Evolutionary conservation across 208 protist genomes (phyloP), one percentile per base, ranked within the genome.

Genomic region (Crithidia thermophila): DNA sequence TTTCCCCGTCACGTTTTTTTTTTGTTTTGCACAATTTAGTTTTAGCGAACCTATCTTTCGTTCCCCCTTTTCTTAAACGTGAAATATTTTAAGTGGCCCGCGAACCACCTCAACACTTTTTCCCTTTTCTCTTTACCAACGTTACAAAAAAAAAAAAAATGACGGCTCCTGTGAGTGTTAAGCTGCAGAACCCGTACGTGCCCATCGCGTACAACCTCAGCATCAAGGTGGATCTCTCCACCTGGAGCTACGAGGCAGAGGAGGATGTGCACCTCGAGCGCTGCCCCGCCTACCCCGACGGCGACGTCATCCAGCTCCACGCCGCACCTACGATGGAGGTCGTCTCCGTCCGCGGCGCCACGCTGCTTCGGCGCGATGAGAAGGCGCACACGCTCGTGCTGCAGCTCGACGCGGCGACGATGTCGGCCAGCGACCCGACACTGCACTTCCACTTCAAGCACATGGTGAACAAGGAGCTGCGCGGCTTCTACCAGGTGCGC

Each of bases 401-500:
- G 52, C 55, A 75, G 60, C 77, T 92, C 33, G 77, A 95, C 46
- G 63, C 64, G 8, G 70, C 49, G 21, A 74, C 75, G 1, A 72
- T 53, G 5, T 65, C 84, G 21, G 67, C 66, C n/a, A 79, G 81
- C 18, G 87, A 95, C 37, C 82, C 69, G 14, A 68, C 67, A 21
- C 39, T 98, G 25, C 64, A 70, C 23, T 85, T 98, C 55, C 27
- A 28, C 47, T 98, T 97, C 76, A 77, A 73, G 45, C 90, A 96
- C 52, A 65, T 47, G 13, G 93, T 98, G 40, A 84, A 94, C 56
- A 87, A 92, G 64, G 90, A 97, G 61, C 84, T 98, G 75, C 87
- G 85, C 16, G 95, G 95, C 33, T 97, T 98, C 66, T 98, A 98
- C 59, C 87, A 91, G 30, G 91, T 90, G 50, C 58, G 50, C 45